phyloP scores from a whole-genome alignment of 352 stramenopile genomes.

The Aphanomyces stellatus region DNA sequence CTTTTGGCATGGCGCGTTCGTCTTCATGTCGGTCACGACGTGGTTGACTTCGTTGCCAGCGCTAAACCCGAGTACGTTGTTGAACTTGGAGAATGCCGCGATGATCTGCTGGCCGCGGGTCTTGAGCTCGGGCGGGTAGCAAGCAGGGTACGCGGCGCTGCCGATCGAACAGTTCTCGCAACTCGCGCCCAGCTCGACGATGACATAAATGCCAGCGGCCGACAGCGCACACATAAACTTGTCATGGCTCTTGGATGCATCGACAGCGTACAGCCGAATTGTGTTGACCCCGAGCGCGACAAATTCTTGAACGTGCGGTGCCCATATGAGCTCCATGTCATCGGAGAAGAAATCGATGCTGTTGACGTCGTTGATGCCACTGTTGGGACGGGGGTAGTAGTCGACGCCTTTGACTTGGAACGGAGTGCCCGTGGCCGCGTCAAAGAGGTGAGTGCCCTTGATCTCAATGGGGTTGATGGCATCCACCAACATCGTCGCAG shows the following conservation, averaged over 20 bases:
- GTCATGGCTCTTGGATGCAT: slow-evolving; percentile 58
- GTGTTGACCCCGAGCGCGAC: slow-evolving; percentile 56
- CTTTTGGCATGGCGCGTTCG: slow-evolving; percentile 80
- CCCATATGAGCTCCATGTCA: slow-evolving; percentile 53
- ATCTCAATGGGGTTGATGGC: slow-evolving; percentile 29
- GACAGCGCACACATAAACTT: slow-evolving; percentile 81
- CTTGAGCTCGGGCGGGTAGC: slow-evolving; percentile 65
- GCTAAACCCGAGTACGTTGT: slow-evolving; percentile 58
- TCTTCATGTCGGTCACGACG: slow-evolving; percentile 36
- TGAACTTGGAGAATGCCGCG: slow-evolving; percentile 66
- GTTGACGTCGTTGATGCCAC: slow-evolving; percentile 49
- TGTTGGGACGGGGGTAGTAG: slow-evolving; percentile 83
- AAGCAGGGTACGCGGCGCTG: slow-evolving; percentile 33
- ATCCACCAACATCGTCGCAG: neutral
- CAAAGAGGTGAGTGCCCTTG: slow-evolving; percentile 75
- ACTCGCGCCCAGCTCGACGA: slow-evolving; percentile 54
- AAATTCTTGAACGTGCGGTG: slow-evolving; percentile 59
- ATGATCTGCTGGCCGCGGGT: slow-evolving; percentile 71
- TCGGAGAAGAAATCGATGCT: slow-evolving; percentile 79
- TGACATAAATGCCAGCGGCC: slow-evolving; percentile 63
- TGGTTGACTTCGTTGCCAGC: slow-evolving; percentile 81
- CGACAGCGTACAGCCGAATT: slow-evolving; percentile 78
- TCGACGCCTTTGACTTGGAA: slow-evolving; percentile 70
- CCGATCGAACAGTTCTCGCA: slow-evolving; percentile 63
- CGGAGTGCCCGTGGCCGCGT: slow-evolving; percentile 54